Evolutionary conservation across 495 filamentous ascomycete genomes (phyloP).

Genomic region (Penicillium maclennaniae): DNA sequence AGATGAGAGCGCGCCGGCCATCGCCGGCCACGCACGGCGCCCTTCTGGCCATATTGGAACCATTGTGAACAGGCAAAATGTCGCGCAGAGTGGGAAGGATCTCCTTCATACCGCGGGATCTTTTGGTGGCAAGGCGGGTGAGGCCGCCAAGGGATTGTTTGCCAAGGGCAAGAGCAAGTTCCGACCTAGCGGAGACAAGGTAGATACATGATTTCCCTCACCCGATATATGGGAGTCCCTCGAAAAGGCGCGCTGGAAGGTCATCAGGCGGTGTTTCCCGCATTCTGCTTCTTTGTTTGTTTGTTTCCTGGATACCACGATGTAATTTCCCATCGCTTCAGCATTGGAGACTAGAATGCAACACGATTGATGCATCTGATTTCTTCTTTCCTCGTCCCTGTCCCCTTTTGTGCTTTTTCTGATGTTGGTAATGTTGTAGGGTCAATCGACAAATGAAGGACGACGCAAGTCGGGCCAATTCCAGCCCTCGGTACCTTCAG

Average conservation of each 20-base stretch:
- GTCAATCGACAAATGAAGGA: constrained; percentile 27
- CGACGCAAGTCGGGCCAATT: constrained; percentile 17
- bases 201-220: constrained; percentile 60
- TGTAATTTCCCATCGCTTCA: constrained; percentile 34
- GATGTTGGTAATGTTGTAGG: constrained; percentile 43
- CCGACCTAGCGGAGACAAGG: constrained; percentile 67
- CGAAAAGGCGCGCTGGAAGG: constrained; percentile 15
- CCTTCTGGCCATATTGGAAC: constrained; percentile 37
- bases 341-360: constrained; percentile 36
- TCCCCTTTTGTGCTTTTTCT: constrained; percentile 22
- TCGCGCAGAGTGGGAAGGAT: constrained; percentile 78
- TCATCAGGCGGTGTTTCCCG: constrained; percentile 7
- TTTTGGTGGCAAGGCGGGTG: constrained; percentile 64
- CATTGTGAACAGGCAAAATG: constrained; percentile 40
- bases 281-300: constrained; percentile 28
- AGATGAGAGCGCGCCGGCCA: constrained; percentile 42
- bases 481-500: constrained; percentile 16
- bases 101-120: constrained; percentile 74
- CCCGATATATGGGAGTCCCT: constrained; percentile 4
- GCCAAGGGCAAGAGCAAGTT: constrained; percentile 83
- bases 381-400: constrained; percentile 9
- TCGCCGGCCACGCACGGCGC: constrained; percentile 31
- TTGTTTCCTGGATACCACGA: constrained; percentile 35
- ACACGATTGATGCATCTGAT: constrained; percentile 34
- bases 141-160: constrained; percentile 81